phyloP scores from a whole-genome alignment of 2,329 filamentous ascomycete genomes.

The Alternaria solani region DNA sequence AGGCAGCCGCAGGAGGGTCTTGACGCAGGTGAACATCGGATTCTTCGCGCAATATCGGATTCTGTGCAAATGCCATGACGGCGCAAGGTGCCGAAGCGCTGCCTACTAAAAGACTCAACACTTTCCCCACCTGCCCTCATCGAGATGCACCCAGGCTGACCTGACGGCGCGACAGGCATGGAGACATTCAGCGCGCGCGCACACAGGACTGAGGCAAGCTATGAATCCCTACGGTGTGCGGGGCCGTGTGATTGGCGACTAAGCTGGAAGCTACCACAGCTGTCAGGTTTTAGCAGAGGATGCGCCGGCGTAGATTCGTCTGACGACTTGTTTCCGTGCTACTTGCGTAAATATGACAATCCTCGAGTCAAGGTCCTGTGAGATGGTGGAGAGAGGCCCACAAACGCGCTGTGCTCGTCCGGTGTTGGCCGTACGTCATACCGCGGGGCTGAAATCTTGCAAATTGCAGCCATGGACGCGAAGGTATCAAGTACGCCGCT shows the following conservation, averaged over 20 bases:
- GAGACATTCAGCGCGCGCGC: not conserved
- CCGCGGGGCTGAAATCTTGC: slow-evolving; percentile 19
- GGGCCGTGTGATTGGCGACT: slow-evolving; percentile 11
- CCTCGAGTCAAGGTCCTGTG: slow-evolving; percentile 4
- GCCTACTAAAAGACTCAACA: slow-evolving; percentile 3
- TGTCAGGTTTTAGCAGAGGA: slow-evolving; percentile 6
- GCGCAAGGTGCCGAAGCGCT: slow-evolving; percentile 3
- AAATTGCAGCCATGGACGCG: slow-evolving; percentile 15
- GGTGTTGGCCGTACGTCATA: slow-evolving; percentile 22
- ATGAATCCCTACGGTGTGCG: not conserved
- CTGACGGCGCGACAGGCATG: not conserved
- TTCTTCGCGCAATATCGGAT: slow-evolving; percentile 19
- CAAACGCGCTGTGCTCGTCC: slow-evolving; percentile 8
- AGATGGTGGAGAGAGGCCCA: slow-evolving; percentile 17
- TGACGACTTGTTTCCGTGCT: slow-evolving; percentile 1
- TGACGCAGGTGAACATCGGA: slow-evolving; percentile 12
- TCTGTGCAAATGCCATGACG: slow-evolving; percentile 19
- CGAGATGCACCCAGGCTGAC: not conserved
- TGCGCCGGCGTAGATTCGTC: not conserved
- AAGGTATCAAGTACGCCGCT: slow-evolving; percentile 8
- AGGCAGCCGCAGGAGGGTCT: slow-evolving; percentile 4
- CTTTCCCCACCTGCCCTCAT: slow-evolving; percentile 3
- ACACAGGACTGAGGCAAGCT: not conserved
- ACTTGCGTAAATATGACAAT: slow-evolving; percentile 16
- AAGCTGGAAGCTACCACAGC: slow-evolving; percentile 8